phyloP scores from a whole-genome alignment of 1,139 yeast genomes.

The Yamadazyma atmosphaerica region DNA sequence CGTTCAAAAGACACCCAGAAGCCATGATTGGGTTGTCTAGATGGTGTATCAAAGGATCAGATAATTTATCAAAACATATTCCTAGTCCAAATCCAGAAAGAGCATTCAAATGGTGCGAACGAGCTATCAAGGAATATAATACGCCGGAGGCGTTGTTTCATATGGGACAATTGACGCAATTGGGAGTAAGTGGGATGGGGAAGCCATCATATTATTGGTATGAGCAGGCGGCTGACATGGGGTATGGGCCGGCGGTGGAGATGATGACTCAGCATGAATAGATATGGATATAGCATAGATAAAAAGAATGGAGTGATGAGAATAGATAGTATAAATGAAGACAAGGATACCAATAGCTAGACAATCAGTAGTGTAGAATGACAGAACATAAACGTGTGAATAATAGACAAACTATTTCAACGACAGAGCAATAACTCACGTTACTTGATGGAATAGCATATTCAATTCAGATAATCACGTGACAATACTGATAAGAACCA shows the following conservation, averaged over 20 bases:
- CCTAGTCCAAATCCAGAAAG: conserved; percentile 70
- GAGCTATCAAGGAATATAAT: conserved; percentile 74
- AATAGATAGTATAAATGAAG: background rate
- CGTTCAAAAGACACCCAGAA: conserved; percentile 70
- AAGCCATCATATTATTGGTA: conserved; percentile 27
- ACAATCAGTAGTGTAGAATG: too few relatives aligned
- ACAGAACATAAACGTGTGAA: too few relatives aligned
- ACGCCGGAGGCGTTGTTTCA: conserved; percentile 81
- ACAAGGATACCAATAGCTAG: too few relatives aligned
- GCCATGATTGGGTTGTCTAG: conserved; percentile 89
- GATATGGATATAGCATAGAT: too few relatives aligned
- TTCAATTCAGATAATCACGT: too few relatives aligned
- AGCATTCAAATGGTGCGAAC: conserved; percentile 87
- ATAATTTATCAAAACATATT: conserved; percentile 50
- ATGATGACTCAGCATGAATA: background rate
- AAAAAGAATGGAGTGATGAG: background rate
- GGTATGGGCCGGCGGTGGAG: conserved; percentile 20
- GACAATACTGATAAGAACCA: too few relatives aligned
- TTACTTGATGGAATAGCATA: too few relatives aligned
- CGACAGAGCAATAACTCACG: too few relatives aligned
- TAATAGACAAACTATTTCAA: too few relatives aligned
- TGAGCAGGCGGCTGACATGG: conserved; percentile 24
- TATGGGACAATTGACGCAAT: conserved; percentile 78
- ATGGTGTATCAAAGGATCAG: conserved; percentile 87
- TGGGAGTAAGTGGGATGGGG: conserved; percentile 62